Base-by-base conservation (phyloP, 2,329 filamentous ascomycete species). In the Fusarium nelsonii region DNA sequence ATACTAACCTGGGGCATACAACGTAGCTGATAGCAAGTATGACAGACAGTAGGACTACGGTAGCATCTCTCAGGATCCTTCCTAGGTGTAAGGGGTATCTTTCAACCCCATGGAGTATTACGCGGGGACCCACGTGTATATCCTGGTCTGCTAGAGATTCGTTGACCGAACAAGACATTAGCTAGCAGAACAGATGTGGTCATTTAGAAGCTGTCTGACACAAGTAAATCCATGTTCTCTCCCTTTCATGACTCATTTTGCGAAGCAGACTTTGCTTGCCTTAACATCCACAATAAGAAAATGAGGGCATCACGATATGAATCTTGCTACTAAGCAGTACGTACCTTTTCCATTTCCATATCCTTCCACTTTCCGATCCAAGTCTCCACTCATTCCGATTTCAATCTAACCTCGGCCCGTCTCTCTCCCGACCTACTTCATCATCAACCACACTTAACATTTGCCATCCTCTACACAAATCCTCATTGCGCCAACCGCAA, bases 351-450 rank as follows among this genome's bases (percentile, higher is more conserved):
- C 5, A 14, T 5, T 8, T 32, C 2, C 5, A 11, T 5, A 4
- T 32, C 3, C 18, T 23, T 26, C 23, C 34, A 28, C 26, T 44
- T 16, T 14, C n/a, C 4, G 28, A 34, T 15, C 15, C 34, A 4
- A 48, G 23, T 23, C 65, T 26, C 61, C 52, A 65, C 40, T 36
- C 8, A 33, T 40, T 18, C 33, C 34, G 50, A 48, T 49, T 10
- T 11, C 40, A 58, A 70, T 64, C 54, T 59, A 64, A 68, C 67
- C 63, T 70, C 67, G 67, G 67, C 54, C 67, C 66, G 67, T 70
- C 50, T 70, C 58, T 54, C 26, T 34, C 64, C 66, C 67, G 67
- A 68, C 39, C 39, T 56, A 32, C 45, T 26, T 62, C 59, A 61
- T 40, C 45, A 30, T 65, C 56, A 36, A 36, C 59, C 45, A 43